Base-by-base conservation (phyloP, 1,284 basidiomycete species). In the Cryptococcus deneoformans region DNA sequence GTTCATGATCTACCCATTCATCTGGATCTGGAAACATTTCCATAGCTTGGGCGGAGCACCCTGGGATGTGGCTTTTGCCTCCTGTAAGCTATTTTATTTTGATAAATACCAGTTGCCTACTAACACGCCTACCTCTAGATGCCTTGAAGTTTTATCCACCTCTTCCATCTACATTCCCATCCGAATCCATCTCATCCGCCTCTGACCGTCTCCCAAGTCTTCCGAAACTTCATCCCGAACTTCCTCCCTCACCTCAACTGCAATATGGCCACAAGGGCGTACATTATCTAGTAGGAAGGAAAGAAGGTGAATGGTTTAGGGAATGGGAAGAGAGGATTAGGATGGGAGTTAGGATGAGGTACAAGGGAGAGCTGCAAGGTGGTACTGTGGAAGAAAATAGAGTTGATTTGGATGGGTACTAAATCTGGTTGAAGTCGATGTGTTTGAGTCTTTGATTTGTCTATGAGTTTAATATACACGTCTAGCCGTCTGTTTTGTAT, bases 241-340 rank as follows among this genome's bases (percentile, higher is more conserved):
- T 76, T 8, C 73, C 74, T 1, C 46, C 58, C 2, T 39, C 59
- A 43, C 64, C 65, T 1, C 46, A 53, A 6, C 65, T 76, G 9
- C 61, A 63, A 37, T 52, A 56, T 16, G 74, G 74, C 0, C 70
- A 72, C 1, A 67, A 69, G 50, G 77, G 77, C 3, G 64, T 78
- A 10, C 76, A 77, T 62, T 75, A 79, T 54, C 63, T 76, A 1
- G 60, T 76, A 2, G 89, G 89, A 1, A 65, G 84, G 56, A 81
- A 81, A 58, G 89, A 90, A 73, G 86, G 85, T 5, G 82, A 86
- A 62, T 91, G 88, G 88, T 87, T 89, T 73, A 82, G 82, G 68
- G 80, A 80, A 52, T 90, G 89, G 88, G 86, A 90, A 65, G 80
- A 80, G 40, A 80, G 83, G 3, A 88, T 91, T 52, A 77, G 76